Evolutionary conservation across 805 yeast genomes (phyloP).

Genomic region (Hanseniaspora pseudoguilliermondii): DNA sequence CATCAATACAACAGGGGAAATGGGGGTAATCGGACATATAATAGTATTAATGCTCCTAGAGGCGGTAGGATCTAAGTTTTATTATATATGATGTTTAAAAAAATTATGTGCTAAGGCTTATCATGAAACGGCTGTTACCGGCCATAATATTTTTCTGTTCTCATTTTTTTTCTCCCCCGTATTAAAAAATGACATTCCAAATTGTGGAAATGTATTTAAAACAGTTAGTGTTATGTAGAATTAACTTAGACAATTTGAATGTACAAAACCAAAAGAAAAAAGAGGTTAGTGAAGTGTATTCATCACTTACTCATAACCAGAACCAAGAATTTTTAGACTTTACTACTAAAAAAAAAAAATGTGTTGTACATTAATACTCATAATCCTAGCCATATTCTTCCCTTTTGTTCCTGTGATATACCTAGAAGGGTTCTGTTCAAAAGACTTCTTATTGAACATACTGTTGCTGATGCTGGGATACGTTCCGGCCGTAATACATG

Average conservation of each 20-base stretch:
- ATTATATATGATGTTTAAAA: neutral
- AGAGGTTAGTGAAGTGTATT: too few relatives aligned
- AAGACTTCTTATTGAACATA: conserved; percentile 46
- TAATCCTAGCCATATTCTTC: conserved; percentile 38
- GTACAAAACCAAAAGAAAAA: too few relatives aligned
- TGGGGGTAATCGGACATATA: conserved; percentile 15
- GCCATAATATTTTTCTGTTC: neutral
- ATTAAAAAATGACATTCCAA: too few relatives aligned
- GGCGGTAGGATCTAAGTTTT: conserved; percentile 6
- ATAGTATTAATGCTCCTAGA: conserved; percentile 5
- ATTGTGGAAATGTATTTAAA: too few relatives aligned
- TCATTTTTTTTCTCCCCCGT: neutral
- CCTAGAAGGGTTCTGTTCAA: conserved; percentile 47
- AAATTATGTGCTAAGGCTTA: neutral
- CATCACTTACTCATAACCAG: too few relatives aligned
- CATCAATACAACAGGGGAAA: conserved; percentile 3
- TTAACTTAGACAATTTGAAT: too few relatives aligned
- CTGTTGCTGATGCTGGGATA: conserved; percentile 60
- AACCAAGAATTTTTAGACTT: too few relatives aligned
- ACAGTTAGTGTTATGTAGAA: too few relatives aligned
- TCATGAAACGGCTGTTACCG: neutral
- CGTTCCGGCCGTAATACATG: conserved; percentile 62
- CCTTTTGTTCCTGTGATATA: conserved; percentile 67
- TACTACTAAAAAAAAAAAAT: neutral
- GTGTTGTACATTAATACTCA: conserved; percentile 11